Base-by-base conservation (phyloP, 805 yeast species). In the Suhomyces kilbournensis region DNA sequence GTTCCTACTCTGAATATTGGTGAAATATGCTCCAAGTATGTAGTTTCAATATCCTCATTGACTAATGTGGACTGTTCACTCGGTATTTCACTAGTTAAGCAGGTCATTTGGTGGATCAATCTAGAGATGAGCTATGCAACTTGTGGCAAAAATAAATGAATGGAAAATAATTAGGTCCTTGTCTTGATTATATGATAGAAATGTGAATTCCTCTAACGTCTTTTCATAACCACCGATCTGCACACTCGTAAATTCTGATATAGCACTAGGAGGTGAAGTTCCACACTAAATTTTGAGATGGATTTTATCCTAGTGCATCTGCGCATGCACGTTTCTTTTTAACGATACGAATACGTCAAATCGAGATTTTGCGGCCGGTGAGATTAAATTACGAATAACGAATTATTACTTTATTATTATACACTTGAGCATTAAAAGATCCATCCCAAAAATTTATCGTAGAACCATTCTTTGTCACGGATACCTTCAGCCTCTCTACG, bases 381-480 rank as follows among this genome's bases (percentile, higher is more conserved):
- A 32, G 35, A 32, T 32, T 26, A 26, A 9, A 26, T 26, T 9
- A 26, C 28, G 3, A 10, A 26, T 12, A 9, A 26, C 28, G 3
- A 10, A 10, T 19, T 38, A 38, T 4, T 44, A n/a, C 30, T 43
- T 15, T 17, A 44, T 32, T 25, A 23, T 46, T 25, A 23, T n/a
- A 30, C 23, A 20, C 30, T 28, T 3, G 52, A 10, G 17, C 12
- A 25, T 46, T 68, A 79, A 63, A 79, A 79, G 46, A 79, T 67
- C 75, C 81, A 77, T 40, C 82, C 82, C 45, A 79, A 60, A 54
- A 67, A 69, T 54, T 68, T 78, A 44, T 79, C 80, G 56, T 79
- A 79, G 55, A 71, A 73, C 82, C 82, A 79, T 55, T 65, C 72
- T 55, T 69, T 56, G 59, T 77, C 70, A 19, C 72, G 76, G 56